A percentile compares a stretch with the other conserved stretches of the same genome.
phyloP scores from a whole-genome alignment of 2,329 filamentous ascomycete genomes.

The Blastomyces emzantsi region DNA sequence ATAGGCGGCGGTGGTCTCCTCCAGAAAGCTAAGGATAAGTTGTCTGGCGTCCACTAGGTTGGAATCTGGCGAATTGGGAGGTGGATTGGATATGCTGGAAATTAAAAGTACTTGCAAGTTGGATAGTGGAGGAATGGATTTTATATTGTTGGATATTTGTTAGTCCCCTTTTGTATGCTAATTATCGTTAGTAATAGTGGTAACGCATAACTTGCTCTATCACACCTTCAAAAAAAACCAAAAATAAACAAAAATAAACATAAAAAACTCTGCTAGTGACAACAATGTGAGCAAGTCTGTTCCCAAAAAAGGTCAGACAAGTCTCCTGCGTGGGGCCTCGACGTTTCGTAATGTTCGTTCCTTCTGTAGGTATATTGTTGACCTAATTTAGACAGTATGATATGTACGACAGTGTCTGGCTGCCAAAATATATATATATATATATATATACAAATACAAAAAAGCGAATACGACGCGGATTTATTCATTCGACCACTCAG shows the following conservation, averaged over 20 bases:
- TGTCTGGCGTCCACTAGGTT: slow-evolving; percentile 4
- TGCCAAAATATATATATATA: slow-evolving; percentile 1
- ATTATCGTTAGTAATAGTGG: not conserved
- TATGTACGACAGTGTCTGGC: not conserved
- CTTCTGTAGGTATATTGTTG: not conserved
- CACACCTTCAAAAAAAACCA: not conserved
- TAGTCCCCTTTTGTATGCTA: not conserved
- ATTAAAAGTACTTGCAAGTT: slow-evolving; percentile 1
- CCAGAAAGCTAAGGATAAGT: slow-evolving; percentile 11
- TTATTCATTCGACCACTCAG: slow-evolving; percentile 78
- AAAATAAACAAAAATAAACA: not conserved
- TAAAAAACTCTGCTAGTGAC: not conserved
- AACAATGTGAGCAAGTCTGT: not conserved
- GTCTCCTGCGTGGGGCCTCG: not conserved
- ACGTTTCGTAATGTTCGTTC: not conserved
- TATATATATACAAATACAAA: slow-evolving; percentile 7
- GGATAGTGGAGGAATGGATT: not conserved
- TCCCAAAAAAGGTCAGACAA: not conserved
- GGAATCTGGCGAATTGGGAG: not conserved
- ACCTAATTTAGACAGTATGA: not conserved
- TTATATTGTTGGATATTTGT: not conserved
- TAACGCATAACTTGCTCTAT: not conserved
- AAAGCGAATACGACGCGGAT: not conserved
- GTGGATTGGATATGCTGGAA: not conserved
- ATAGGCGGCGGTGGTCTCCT: slow-evolving; percentile 7